Base-by-base conservation (phyloP, 2,329 filamentous ascomycete genomes). In the Alternaria brassicae region DNA sequence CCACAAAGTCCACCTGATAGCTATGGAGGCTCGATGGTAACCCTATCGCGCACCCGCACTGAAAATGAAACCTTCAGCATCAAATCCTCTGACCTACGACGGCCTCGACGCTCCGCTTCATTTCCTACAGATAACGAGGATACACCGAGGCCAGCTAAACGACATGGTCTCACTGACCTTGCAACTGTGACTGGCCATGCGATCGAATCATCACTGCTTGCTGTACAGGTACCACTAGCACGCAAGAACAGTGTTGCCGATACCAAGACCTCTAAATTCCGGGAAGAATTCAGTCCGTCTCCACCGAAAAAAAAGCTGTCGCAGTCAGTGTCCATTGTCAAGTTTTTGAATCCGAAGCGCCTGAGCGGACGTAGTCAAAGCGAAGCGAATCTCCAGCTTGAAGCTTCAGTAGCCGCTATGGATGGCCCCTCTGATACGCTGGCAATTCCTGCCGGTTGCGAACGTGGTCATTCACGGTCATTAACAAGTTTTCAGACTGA, bases 1-100 rank as follows among this genome's bases (percentile, higher is more conserved):
- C 72, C 78, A 36, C 65, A 78, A 9, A 79, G 78, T 50, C 72
- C 73, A n/a, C 70, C 63, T 13, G 73, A 72, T 9, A 77, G 73
- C 52, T 69, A 66, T 52, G 65, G 61, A 54, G 71, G 62, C 9
- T 72, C 70, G 47, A 62, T 68, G 53, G 49, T 65, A 30, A 72
- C 70, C 36, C 40, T 71, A 12, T 60, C 61, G 19, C 49, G 36
- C 19, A 53, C 49, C 3, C 34, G 47, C n/a, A 62, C 60, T 13
- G 51, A 39, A 19, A 49, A 66, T 8, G 55, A 59, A 6, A 23
- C 47, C 4, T 60, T 63, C 15, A 64, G 53, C 21, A 52, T 56
- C 21, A 61, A 67, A 1, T 60, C 62, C 1, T 37, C 53, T 0
- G 54, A 70, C 9, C 27, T 56, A 15, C 49, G 32, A n/a, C 67